Conservation (phyloP, 164 flowering plant species). For the Vitis cinerea region DNA sequence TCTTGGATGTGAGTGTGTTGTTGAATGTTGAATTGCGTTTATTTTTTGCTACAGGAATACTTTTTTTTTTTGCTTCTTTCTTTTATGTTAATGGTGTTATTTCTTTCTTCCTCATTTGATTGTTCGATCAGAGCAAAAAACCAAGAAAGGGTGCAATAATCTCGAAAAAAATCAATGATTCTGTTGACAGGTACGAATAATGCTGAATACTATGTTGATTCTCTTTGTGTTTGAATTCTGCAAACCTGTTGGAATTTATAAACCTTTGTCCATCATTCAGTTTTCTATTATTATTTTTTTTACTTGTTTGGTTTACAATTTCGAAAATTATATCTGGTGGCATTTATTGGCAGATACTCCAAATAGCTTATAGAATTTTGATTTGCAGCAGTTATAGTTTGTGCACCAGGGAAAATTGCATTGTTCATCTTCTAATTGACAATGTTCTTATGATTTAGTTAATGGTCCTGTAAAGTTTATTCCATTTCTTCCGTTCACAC, state of each 20-base stretch:
- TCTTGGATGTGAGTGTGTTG: slow-evolving; percentile 61
- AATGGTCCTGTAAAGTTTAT: not conserved
- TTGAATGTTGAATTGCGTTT: not conserved
- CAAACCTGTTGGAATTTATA: not conserved
- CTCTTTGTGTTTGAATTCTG: not conserved
- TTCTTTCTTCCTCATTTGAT: not conserved
- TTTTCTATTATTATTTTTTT: not conserved
- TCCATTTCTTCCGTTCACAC: not conserved
- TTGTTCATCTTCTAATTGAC: too few relatives aligned
- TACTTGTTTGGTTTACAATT: not conserved
- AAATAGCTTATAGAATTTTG: not conserved
- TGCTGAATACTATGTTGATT: not conserved
- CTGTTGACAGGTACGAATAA: slow-evolving; percentile 61
- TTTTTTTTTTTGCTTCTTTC: not conserved
- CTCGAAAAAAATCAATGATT: slow-evolving; percentile 68
- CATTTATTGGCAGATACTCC: too few relatives aligned
- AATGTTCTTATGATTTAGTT: not conserved
- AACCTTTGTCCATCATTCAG: not conserved
- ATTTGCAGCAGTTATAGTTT: too few relatives aligned
- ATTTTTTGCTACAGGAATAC: not conserved
- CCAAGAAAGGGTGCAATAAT: slow-evolving; percentile 85
- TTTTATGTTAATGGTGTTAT: not conserved
- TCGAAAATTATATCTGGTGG: not conserved
- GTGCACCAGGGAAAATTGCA: too few relatives aligned
- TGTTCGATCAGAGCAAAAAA: slow-evolving; percentile 55